Conservation (phyloP, 306 rosid genomes). For the Sesbania bispinosa region DNA sequence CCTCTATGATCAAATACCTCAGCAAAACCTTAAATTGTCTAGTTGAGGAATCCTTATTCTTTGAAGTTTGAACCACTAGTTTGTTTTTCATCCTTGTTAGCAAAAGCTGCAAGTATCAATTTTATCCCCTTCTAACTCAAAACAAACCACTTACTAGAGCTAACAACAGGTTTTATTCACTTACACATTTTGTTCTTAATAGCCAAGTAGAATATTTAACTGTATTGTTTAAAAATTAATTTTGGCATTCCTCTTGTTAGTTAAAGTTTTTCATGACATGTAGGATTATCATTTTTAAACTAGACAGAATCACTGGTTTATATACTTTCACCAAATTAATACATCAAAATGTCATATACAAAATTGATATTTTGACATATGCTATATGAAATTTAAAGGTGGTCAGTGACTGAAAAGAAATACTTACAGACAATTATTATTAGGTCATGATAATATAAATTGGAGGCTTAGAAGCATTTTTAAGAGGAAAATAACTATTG, state of each 20-base stretch:
- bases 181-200: background rate
- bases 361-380: background rate
- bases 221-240: background rate
- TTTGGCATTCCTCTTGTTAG: background rate
- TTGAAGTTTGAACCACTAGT: slow-evolving; percentile 10
- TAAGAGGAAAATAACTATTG: background rate
- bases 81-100: background rate
- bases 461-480: background rate
- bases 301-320: too few species aligned
- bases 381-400: background rate
- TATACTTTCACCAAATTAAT: background rate
- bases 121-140: background rate
- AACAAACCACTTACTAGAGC: background rate
- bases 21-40: slow-evolving; percentile 7
- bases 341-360: background rate
- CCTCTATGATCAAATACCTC: background rate
- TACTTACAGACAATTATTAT: background rate
- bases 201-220: background rate
- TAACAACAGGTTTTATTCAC: background rate
- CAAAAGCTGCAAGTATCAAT: background rate
- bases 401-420: background rate
- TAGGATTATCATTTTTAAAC: too few species aligned
- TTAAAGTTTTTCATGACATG: background rate
- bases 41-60: background rate
- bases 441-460: background rate